These are phyloP conservation scores for Magnusiomyces sp. DNA, from an alignment of 1,139 yeast genomes.

Conservation along the genomic window DNA sequence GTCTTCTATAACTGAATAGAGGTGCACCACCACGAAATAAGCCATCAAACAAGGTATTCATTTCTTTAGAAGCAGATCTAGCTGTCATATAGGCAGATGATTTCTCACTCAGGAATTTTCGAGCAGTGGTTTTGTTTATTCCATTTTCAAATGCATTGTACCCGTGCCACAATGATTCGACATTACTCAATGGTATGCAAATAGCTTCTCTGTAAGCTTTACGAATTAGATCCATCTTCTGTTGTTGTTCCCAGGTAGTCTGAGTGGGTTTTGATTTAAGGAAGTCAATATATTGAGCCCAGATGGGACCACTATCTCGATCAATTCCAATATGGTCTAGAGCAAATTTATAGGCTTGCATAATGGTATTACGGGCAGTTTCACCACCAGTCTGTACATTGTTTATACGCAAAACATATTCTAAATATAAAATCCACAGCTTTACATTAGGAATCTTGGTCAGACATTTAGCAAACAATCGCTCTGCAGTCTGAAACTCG, in stretches of 20 bases:
- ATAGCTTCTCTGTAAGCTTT: conserved; percentile 65
- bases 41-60: conserved; percentile 48
- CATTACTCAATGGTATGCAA: conserved; percentile 59
- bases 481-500: conserved; percentile 60
- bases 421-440: conserved; percentile 67
- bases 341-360: conserved; percentile 82
- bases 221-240: conserved; percentile 67
- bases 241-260: conserved; percentile 82
- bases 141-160: conserved; percentile 82
- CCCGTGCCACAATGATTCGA: conserved; percentile 73
- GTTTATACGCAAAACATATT: conserved; percentile 71
- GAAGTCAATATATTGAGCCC: conserved; percentile 81
- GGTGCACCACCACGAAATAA: conserved; percentile 36
- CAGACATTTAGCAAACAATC: conserved; percentile 54
- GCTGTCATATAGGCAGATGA: conserved; percentile 89
- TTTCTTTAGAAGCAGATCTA: conserved; percentile 67
- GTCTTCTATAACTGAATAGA: conserved; percentile 26
- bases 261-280: conserved; percentile 70
- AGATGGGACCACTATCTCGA: conserved; percentile 58
- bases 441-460: conserved; percentile 52
- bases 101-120: conserved; percentile 76
- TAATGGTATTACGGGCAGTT: conserved; percentile 64
- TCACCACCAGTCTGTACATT: conserved; percentile 72
- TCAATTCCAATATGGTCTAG: conserved; percentile 72
- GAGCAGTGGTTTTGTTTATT: conserved; percentile 64